Conservation (phyloP, 176 grass and related monocot genomes). For the Carex kokanica region DNA sequence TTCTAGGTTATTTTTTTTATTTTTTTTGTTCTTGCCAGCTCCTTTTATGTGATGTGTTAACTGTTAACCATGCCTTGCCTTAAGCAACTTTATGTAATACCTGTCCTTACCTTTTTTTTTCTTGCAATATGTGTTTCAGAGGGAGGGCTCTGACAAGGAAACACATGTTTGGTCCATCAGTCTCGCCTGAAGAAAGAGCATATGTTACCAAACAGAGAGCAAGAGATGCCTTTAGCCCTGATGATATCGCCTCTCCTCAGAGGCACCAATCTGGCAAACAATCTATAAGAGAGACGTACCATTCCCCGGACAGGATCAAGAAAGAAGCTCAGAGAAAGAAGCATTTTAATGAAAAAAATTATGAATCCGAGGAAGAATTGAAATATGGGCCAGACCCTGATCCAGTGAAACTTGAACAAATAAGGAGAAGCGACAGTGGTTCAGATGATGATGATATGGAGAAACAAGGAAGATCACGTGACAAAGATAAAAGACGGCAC, state of each 20-base stretch:
- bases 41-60: background rate
- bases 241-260: slow-evolving; percentile 11
- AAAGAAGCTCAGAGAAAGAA: slow-evolving; percentile 29
- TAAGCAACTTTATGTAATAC: background rate
- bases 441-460: slow-evolving; percentile 55
- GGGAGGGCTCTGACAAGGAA: background rate
- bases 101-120: background rate
- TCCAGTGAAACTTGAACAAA: slow-evolving; percentile 34
- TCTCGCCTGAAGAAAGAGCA: slow-evolving; percentile 8
- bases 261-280: background rate
- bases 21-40: background rate
- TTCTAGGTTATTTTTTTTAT: slow-evolving; percentile 36
- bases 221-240: slow-evolving; percentile 11
- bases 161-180: background rate
- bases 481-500: slow-evolving; percentile 48
- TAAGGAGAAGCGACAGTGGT: slow-evolving; percentile 31
- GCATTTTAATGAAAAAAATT: background rate
- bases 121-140: slow-evolving; percentile 11
- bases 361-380: slow-evolving; percentile 11
- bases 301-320: slow-evolving; percentile 46
- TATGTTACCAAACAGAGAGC: background rate
- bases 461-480: slow-evolving; percentile 34
- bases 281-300: background rate
- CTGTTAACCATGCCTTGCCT: background rate
- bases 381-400: slow-evolving; percentile 44